Percentiles rank a stretch among this genome's conserved stretches.
Evolutionary conservation across 768 basidiomycete genomes (phyloP).

Genomic region (Nevesoporus exiguus): DNA sequence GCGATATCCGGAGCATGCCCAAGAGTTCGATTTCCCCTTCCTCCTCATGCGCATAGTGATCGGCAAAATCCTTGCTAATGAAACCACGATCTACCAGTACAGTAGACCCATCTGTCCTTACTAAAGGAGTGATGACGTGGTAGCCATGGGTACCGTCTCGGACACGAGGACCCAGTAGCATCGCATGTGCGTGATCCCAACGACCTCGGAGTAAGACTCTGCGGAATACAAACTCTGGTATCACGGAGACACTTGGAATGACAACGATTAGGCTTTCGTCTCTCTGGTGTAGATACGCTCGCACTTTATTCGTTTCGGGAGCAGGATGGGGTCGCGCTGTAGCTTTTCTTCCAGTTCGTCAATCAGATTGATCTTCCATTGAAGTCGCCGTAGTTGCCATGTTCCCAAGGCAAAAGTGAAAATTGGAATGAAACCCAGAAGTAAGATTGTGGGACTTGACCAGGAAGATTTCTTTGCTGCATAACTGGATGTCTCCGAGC

Average conservation of each 20-base stretch:
- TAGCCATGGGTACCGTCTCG: conserved; percentile 85
- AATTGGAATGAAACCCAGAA: conserved; percentile 83
- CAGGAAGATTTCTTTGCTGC: conserved; percentile 56
- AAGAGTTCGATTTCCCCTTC: conserved; percentile 65
- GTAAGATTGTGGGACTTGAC: conserved; percentile 65
- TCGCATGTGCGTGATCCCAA: conserved; percentile 75
- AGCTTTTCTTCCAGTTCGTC: conserved; percentile 92
- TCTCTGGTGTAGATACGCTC: conserved; percentile 26
- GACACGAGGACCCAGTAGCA: conserved; percentile 84
- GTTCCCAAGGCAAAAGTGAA: conserved; percentile 87
- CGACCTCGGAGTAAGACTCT: conserved; percentile 75
- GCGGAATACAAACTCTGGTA: conserved; percentile 88
- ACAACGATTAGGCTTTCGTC: conserved; percentile 17
- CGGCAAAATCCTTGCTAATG: conserved; percentile 56
- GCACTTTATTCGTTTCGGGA: conserved; percentile 88
- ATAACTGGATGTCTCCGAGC: conserved; percentile 44
- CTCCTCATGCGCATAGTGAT: conserved; percentile 36
- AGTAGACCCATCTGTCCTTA: conserved; percentile 76
- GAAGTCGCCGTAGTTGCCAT: conserved; percentile 91
- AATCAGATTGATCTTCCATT: conserved; percentile 94
- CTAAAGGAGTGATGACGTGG: conserved; percentile 82
- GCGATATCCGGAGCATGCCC: conserved; percentile 84
- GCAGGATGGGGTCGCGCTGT: conserved; percentile 65
- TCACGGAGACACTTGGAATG: conserved; percentile 54
- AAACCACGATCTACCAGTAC: conserved; percentile 94